Evolutionary conservation across 768 basidiomycete species (phyloP).

Genomic region (Tulasnella sp.): DNA sequence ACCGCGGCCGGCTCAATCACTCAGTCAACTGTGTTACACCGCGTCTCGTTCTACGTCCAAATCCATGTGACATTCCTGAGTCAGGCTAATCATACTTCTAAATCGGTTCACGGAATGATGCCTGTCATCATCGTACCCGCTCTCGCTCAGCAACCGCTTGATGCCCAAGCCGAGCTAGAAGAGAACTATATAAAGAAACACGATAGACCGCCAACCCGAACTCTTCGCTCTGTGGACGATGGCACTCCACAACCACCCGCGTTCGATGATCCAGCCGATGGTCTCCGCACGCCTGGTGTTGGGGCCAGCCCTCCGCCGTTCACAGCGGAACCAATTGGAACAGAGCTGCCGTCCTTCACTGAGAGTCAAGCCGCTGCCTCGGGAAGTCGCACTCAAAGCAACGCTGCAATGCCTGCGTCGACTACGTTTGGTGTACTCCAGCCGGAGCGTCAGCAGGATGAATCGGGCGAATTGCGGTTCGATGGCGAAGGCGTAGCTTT

Average conservation of each 20-base stretch:
- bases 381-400: neutral
- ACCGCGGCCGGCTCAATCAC: constrained; percentile 55
- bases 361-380: constrained; percentile 68
- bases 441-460: neutral
- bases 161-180: constrained; percentile 37
- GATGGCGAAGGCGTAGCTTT: constrained; percentile 66
- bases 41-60: constrained; percentile 65
- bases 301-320: constrained; percentile 45
- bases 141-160: constrained; percentile 66
- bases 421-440: neutral
- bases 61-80: constrained; percentile 71
- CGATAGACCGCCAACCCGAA: constrained; percentile 64
- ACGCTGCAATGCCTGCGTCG: neutral
- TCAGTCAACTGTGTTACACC: constrained; percentile 72
- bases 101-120: constrained; percentile 30
- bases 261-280: constrained; percentile 45
- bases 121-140: constrained; percentile 65
- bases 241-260: constrained; percentile 61
- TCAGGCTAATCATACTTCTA: constrained; percentile 32
- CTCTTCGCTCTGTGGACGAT: constrained; percentile 55
- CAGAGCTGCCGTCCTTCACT: constrained; percentile 53
- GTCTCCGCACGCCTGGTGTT: constrained; percentile 34
- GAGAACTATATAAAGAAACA: constrained; percentile 81
- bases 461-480: constrained; percentile 15
- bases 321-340: constrained; percentile 24